Base-by-base conservation (phyloP, 208 protist genomes). In the Angomonas desouzai region DNA sequence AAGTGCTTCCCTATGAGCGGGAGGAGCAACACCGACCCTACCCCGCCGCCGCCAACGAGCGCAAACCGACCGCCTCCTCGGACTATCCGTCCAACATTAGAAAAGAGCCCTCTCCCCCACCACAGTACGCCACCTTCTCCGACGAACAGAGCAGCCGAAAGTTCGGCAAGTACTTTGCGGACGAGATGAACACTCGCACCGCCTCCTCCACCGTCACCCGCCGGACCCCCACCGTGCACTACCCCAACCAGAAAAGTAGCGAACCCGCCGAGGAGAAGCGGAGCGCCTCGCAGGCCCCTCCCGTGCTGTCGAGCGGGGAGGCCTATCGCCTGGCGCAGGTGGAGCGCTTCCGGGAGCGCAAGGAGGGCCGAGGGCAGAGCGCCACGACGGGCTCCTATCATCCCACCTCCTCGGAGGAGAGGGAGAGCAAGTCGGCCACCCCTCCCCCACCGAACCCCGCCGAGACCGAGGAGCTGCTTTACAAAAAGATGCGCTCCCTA, bases 261-360 rank as follows among this genome's bases (percentile, higher is more conserved):
- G 36, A 40, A 40, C 9, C 36, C 36, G 6, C n/a, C n/a, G n/a
- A n/a, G n/a, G n/a, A n/a, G n/a, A n/a, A n/a, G n/a, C n/a, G n/a
- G n/a, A n/a, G 6, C 40, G 25, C 47, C 33, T 7, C 62, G 6
- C 36, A 6, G 36, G 36, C 36, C 36, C 36, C 36, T 40, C 9
- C 6, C 36, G 13, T 13, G 6, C 36, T 74, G 53, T 63, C 75
- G 11, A 91, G 83, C 30, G 85, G 83, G 13, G 82, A 94, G 57
- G 81, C 83, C 48, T 94, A 92, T 63, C 70, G 89, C 32, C 33
- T 64, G 32, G 70, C 86, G 62, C 76, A 94, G 67, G 72, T 94
- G 18, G 74, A 88, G 63, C 60, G 76, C 38, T 94, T 70, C 55
- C 81, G 85, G 10, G 59, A 80, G 48, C 80, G 69, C 72, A 69